Conservation (phyloP, 1,139 yeast genomes). For the Pichia sp. region DNA sequence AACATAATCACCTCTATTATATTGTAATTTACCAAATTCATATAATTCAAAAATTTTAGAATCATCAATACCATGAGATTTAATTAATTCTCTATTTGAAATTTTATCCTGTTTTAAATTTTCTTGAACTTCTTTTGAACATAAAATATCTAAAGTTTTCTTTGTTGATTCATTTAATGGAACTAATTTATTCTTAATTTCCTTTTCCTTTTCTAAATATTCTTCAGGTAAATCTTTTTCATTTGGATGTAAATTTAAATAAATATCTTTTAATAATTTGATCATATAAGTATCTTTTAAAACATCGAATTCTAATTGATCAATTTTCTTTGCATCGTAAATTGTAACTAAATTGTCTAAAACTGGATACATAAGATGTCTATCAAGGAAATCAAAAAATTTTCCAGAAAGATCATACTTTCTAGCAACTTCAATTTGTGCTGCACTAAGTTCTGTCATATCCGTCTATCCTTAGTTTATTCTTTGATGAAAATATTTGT, state of each 20-base stretch:
- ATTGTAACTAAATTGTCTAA: constrained; percentile 43
- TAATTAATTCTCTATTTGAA: constrained; percentile 41
- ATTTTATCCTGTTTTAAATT: constrained; percentile 47
- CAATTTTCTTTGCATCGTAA: constrained; percentile 39
- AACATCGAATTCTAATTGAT: constrained; percentile 43
- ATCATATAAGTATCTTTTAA: constrained; percentile 52
- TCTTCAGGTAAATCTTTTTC: constrained; percentile 35
- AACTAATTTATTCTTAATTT: constrained; percentile 34
- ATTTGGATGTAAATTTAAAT: constrained; percentile 35
- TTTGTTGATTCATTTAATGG: constrained; percentile 39
- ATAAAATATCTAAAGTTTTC: constrained; percentile 40
- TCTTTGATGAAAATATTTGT: too few relatives aligned
- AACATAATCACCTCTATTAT: constrained; percentile 53
- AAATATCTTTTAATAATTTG: constrained; percentile 41
- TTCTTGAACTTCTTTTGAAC: constrained; percentile 44
- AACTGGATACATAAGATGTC: constrained; percentile 50
- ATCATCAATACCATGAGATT: constrained; percentile 40
- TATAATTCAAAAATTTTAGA: constrained; percentile 46
- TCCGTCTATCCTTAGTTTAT: too few relatives aligned
- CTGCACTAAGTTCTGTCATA: constrained; percentile 6
- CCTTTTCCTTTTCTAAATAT: constrained; percentile 34
- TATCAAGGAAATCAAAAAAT: constrained; percentile 50
- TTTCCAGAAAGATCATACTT: constrained; percentile 47
- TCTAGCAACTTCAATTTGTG: constrained; percentile 34
- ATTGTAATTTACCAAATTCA: constrained; percentile 53